Base-by-base conservation (phyloP, 2,329 filamentous ascomycete genomes). In the Ophiostoma himal-ulmi region DNA sequence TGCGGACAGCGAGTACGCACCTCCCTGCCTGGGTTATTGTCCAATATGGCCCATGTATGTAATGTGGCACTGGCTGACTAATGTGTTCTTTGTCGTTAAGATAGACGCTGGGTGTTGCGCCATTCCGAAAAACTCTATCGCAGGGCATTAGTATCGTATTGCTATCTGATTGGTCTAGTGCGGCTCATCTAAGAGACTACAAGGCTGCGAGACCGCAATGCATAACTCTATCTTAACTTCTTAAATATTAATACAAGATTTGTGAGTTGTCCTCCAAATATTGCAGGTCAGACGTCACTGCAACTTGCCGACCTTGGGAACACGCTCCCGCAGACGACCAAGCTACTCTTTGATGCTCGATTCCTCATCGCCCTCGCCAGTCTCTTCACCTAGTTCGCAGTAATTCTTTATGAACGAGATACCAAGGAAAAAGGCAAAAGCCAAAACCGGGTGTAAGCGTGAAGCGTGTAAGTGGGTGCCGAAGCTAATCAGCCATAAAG, bases 401-500 rank as follows among this genome's bases (percentile, higher is more conserved):
- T 17, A 20, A 3, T 57, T 57, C 22, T 57, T 57, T 57, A 57
- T 57, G 22, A 26, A 57, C 52, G 20, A 20, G 44, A 48, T 48
- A 48, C 44, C 44, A 48, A 48, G 44, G 3, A 48, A 20, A 20
- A 48, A 48, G 7, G 44, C 20, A 48, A n/a, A 48, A n/a, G 52
- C 52, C 20, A 57, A 26, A 57, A 13, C 52, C 52, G 52, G 52
- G n/a, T 57, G 52, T 57, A 57, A 57, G 52, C 52, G 52, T 57
- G 52, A 57, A 26, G n/a, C 52, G n/a, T 57, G n/a, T 57, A 26
- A 57, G 52, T 57, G 52, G 52, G 52, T 57, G 52, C n/a, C 52
- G 52, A 30, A 57, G n/a, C 52, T 14, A 57, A 14, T 26, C 11
- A 13, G n/a, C 52, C 52, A 5, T 26, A n/a, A 3, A n/a, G 44